A percentile compares a stretch with the other conserved stretches of the same genome.
Conservation (phyloP, 163 green algal species). For the Trebouxia gelatinosa region DNA sequence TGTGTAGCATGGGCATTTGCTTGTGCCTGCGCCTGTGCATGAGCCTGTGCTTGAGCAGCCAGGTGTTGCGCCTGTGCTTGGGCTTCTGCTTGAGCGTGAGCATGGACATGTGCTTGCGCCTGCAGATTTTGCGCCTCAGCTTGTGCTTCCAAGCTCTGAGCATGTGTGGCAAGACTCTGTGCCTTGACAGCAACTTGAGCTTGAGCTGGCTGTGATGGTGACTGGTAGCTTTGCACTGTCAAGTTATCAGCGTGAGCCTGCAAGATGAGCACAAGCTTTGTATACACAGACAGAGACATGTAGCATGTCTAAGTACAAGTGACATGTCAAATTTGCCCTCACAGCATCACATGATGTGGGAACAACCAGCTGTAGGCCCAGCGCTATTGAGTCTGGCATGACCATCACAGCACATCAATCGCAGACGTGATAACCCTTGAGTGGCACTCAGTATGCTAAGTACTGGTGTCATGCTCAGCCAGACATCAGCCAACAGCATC, state of each 20-base stretch:
- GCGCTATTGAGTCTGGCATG: not conserved
- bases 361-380: not conserved
- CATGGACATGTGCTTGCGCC: constrained; percentile 40
- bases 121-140: constrained; percentile 45
- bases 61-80: constrained; percentile 38
- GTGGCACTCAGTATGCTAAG: not conserved
- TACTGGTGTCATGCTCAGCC: not conserved
- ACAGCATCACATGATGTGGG: not conserved
- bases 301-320: not conserved
- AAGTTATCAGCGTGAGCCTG: constrained; percentile 46
- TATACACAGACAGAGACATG: not conserved
- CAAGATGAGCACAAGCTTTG: not conserved
- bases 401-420: not conserved
- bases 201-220: constrained; percentile 32
- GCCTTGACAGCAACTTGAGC: constrained; percentile 35
- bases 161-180: constrained; percentile 40
- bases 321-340: not conserved
- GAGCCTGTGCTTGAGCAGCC: constrained; percentile 34
- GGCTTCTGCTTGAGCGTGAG: constrained; percentile 34
- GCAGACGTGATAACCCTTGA: not conserved
- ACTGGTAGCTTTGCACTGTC: constrained; percentile 41
- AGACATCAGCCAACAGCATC: not conserved
- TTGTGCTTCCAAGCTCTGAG: constrained; percentile 40
- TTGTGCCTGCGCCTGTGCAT: constrained; percentile 35
- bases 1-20: constrained; percentile 31